Base-by-base conservation (phyloP, 805 yeast genomes). In the Nakazawaea sp. region DNA sequence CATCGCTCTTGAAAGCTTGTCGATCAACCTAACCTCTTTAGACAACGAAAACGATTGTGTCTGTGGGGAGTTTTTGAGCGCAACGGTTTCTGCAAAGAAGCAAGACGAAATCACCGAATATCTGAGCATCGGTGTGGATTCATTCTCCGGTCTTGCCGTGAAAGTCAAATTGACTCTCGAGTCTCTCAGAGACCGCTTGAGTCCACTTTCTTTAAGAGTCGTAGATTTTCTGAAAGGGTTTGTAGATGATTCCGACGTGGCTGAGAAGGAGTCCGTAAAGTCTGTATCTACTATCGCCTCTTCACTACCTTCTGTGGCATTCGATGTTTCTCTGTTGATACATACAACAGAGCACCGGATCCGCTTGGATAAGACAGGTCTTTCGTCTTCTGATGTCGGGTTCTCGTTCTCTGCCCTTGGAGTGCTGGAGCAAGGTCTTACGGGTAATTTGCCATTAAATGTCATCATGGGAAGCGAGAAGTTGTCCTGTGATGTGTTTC, bases 1-100 rank as follows among this genome's bases (percentile, higher is more conserved):
- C n/a, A 29, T 60, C 8, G 52, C 53, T 12, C 36, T 62, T 8
- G 67, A 61, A 19, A 52, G 57, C n/a, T 30, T 63, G 20, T 45
- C 50, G 0, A 7, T 55, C 1, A 43, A 56, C 8, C 21, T 61
- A 24, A 46, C 48, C 23, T 47, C 61, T 30, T 38, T 45, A 4
- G 54, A 52, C 12, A 37, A 40, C 7, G 61, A 61, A 32, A 64
- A 61, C 24, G 55, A 52, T 31, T 59, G 44, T 37, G 17, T 63
- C 5, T 50, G 11, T 19, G 18, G 41, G 5, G 43, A 33, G 19
- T 27, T 25, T 21, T 27, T 43, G 12, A 29, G 19, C n/a, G 18
- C 23, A 8, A 23, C 39, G 8, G 2, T 36, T 13, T 12, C 10
- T n/a, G n/a, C 16, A 5, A 32, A 30, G 19, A 12, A 16, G 6